Base-by-base conservation (phyloP, 139 green algal species). In the Microglena sp. region DNA sequence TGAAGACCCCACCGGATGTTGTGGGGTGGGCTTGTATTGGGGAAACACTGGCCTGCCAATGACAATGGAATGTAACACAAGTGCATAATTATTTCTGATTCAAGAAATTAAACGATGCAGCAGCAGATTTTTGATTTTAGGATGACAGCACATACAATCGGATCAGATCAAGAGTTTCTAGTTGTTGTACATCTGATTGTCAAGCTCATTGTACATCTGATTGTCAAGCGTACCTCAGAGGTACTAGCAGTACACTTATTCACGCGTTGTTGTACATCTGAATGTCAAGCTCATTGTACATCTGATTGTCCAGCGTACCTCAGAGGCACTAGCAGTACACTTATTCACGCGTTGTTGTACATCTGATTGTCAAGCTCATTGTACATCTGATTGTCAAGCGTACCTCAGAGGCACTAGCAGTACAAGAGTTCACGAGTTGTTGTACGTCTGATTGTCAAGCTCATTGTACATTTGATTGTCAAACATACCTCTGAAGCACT, bases 381-480 rank as follows among this genome's bases (percentile, higher is more conserved):
- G 15, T 18, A 50, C 40, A 18, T 18, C 11, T 18, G 40, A 11
- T 24, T 18, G 15, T 50, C 15, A 11, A 50, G 40, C 40, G 4
- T 24, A 89, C 86, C 84, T 98, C 93, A 21, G 80, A 85, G 4
- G 93, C 93, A 59, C 78, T 91, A 2, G 91, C 93, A 3, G 93
- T 98, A n/a, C 92, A 89, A 31, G 85, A 85, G 77, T 99, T 97
- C 36, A 97, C 91, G 33, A 97, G 82, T 30, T 62, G 18, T 22
- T 22, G 8, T 45, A 15, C 5, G 28, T 7, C 8, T 62, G 55
- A 22, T n/a, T 43, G 55, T 29, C 15, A 18, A 26, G 27, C 26
- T n/a, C 5, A 11, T 50, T 24, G 15, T 18, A 50, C 40, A 18
- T 18, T 24, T 18, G 40, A 11, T 24, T 18, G 15, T 50, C 15